Percentiles rank a stretch among this genome's conserved stretches.
Conservation (phyloP, 2,329 filamentous ascomycete species). For the Colletotrichum lentis region DNA sequence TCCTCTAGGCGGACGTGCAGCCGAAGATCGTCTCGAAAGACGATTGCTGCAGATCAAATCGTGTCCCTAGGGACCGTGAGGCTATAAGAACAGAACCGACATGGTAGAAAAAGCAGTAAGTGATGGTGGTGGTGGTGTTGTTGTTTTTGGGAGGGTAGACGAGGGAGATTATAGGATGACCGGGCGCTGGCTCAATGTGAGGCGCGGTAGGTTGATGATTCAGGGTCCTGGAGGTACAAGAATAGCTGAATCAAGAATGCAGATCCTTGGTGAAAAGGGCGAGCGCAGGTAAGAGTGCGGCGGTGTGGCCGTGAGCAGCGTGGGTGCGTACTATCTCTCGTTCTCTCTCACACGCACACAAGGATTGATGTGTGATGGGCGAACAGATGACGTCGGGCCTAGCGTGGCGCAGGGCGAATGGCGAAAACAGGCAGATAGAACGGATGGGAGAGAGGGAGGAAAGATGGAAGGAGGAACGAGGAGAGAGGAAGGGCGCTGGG, state of each 20-base stretch:
- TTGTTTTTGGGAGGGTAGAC: slow-evolving; percentile 9
- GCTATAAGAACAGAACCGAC: slow-evolving; percentile 48
- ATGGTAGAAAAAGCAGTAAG: slow-evolving; percentile 40
- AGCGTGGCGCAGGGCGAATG: slow-evolving; percentile 36
- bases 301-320: not conserved
- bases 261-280: slow-evolving; percentile 31
- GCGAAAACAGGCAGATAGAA: slow-evolving; percentile 18
- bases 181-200: slow-evolving; percentile 35
- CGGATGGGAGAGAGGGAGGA: not conserved
- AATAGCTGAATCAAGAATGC: slow-evolving; percentile 30
- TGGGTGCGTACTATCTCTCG: not conserved
- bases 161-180: slow-evolving; percentile 39
- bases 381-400: slow-evolving; percentile 38
- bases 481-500: slow-evolving; percentile 20
- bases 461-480: slow-evolving; percentile 8
- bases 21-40: slow-evolving; percentile 29
- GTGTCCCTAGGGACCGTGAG: slow-evolving; percentile 57
- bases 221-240: slow-evolving; percentile 37
- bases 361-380: slow-evolving; percentile 20
- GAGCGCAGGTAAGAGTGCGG: slow-evolving; percentile 16
- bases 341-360: not conserved
- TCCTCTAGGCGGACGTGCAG: slow-evolving; percentile 33
- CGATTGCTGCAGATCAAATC: slow-evolving; percentile 36
- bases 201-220: slow-evolving; percentile 31
- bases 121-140: slow-evolving; percentile 16